Base-by-base conservation (phyloP, 106 monocot species). In the Hemerocallis citrina region DNA sequence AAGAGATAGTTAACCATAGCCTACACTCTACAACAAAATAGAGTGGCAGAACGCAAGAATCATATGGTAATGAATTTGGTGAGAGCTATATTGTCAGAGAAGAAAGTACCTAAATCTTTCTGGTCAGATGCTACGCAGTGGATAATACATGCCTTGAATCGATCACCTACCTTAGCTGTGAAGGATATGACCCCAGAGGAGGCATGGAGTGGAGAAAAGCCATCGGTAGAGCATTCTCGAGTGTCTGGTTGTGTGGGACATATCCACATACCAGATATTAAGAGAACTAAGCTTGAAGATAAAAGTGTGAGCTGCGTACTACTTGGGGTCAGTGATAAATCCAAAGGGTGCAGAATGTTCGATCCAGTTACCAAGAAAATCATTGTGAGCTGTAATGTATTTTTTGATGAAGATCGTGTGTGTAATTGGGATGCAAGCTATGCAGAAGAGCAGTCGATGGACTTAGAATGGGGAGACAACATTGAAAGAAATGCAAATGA, bases 91-190 rank as follows among this genome's bases (percentile, higher is more conserved):
- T 14, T 63, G 13, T 7, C 63, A 63, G 46, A 45, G 28, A 11
- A 30, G 15, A 32, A n/a, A 63, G 15, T 63, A 29, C 30, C 42
- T 30, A 43, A 45, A 25, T 30, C 30, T 31, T 63, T 63, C 32
- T 63, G 44, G 63, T 28, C 46, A 23, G 24, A 25, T 27, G 54
- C 28, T 27, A 27, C 29, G 29, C 24, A 54, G 24, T 54, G 54
- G 54, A 54, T 22, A 9, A 63, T 63, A 15, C 41, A 63, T 63
- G 16, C 30, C 13, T 43, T 63, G 63, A 63, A 63, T 5, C 44
- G 41, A 63, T 45, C 30, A 15, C 31, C 63, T 19, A 43, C 27
- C 8, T 46, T 63, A 45, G 3, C 45, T 63, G 24, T 61, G n/a
- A 21, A 25, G 12, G 22, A 40, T 24, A 25, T 61, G 40, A 61